Conservation (phyloP, 208 protist genomes). For the Crithidia thermophila region DNA sequence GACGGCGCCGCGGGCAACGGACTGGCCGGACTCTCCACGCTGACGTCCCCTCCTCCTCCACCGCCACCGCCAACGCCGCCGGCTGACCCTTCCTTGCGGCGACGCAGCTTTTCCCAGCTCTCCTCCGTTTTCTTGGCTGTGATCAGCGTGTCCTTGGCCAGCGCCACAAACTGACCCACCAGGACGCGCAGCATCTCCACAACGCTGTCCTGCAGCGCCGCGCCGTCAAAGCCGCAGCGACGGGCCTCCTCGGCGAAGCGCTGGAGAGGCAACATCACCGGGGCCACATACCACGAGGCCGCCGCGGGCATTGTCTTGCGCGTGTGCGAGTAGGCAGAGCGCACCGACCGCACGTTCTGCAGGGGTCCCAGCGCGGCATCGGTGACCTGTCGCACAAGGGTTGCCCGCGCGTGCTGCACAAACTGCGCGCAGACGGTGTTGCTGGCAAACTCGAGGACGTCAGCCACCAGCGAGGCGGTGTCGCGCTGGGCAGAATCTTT, state of each 20-base stretch:
- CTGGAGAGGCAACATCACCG: conserved; percentile 60
- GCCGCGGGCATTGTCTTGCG: conserved; percentile 64
- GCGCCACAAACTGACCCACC: conserved; percentile 39
- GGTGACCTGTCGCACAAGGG: conserved; percentile 39
- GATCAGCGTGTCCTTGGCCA: conserved; percentile 77
- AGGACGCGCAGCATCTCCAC: conserved; percentile 33
- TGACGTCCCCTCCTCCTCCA: conserved; percentile 26
- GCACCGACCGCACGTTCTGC: conserved; percentile 79
- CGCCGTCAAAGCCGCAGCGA: conserved; percentile 18
- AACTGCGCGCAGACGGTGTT: conserved; percentile 29
- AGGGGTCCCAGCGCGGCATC: conserved; percentile 46
- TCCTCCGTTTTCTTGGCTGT: conserved; percentile 87
- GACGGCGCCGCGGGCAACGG: conserved; percentile 24
- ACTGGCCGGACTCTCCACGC: conserved; percentile 35
- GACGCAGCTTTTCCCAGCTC: conserved; percentile 88
- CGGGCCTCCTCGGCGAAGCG: conserved; percentile 32
- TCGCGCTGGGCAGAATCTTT: conserved; percentile 8
- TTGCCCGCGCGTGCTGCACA: conserved; percentile 20
- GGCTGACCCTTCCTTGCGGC: conserved; percentile 53
- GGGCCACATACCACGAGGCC: conserved; percentile 75
- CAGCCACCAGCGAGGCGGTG: conserved; percentile 17
- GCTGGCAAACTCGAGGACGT: conserved; percentile 26
- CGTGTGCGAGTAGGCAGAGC: conserved; percentile 74
- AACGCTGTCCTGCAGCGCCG: conserved; percentile 24
- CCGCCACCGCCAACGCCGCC: neutral